Conservation (phyloP, 1,284 basidiomycete genomes). For the Exobasidium cylindrosporum region DNA sequence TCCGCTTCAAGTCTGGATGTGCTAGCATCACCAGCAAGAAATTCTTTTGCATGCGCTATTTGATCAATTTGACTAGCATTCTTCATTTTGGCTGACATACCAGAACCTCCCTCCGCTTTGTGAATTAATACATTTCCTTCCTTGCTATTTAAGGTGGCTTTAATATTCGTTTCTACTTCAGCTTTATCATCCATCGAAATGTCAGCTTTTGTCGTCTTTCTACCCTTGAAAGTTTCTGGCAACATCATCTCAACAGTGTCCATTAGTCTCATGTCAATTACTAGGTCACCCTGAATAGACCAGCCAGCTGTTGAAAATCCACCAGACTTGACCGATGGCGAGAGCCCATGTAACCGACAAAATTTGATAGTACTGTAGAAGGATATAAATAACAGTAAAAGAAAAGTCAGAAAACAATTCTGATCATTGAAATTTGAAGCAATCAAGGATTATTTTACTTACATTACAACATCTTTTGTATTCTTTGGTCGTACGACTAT, state of each 20-base stretch:
- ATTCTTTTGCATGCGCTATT: background rate
- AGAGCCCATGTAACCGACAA: slow-evolving; percentile 66
- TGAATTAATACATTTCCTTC: no score
- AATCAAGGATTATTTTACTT: no score
- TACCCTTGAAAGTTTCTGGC: slow-evolving; percentile 19
- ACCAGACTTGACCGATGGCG: slow-evolving; percentile 80
- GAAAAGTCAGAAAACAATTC: no score
- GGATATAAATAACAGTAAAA: background rate
- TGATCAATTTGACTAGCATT: slow-evolving; percentile 37
- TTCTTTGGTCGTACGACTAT: slow-evolving; percentile 32
- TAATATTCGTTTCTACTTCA: background rate
- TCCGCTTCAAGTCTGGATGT: no score
- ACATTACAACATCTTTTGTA: slow-evolving; percentile 27
- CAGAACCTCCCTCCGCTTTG: background rate
- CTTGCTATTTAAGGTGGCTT: no score
- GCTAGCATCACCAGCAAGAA: background rate
- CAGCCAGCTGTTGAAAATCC: slow-evolving; percentile 85
- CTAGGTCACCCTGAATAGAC: slow-evolving; percentile 77
- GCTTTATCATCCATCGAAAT: background rate
- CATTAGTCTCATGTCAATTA: slow-evolving; percentile 72
- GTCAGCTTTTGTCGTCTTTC: background rate
- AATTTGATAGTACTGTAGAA: slow-evolving; percentile 55
- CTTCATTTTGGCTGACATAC: no score
- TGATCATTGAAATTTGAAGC: no score
- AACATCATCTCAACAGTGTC: slow-evolving; percentile 66